A percentile compares a stretch with the other conserved stretches of the same genome.
Conservation (phyloP, 805 yeast species). For the Dipodascus geniculatus region DNA sequence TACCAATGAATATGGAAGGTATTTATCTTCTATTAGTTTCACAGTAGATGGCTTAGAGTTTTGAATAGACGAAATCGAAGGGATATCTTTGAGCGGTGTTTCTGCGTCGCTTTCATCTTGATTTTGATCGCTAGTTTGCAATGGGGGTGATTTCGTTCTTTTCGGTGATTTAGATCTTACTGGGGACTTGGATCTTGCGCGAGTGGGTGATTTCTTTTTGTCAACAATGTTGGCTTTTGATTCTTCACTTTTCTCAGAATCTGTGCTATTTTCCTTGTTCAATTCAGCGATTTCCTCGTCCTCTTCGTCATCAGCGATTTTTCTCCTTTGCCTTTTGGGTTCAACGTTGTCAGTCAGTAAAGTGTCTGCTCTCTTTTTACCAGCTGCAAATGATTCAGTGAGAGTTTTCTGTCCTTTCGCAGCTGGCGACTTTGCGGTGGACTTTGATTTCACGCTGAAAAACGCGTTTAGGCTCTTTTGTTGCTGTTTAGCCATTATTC, state of each 20-base stretch:
- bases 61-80: not conserved
- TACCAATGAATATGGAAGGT: conserved; percentile 31
- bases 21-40: not conserved
- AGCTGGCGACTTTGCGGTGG: not conserved
- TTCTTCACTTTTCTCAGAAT: not conserved
- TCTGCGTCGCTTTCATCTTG: not conserved
- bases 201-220: not conserved
- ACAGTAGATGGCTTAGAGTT: not conserved
- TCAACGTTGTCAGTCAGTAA: not conserved
- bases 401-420: not conserved
- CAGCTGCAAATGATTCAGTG: not conserved
- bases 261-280: not conserved
- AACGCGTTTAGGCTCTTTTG: not conserved
- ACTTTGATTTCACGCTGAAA: not conserved
- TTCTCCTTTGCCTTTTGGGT: not conserved
- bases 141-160: not conserved
- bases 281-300: not conserved
- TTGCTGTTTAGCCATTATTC: not conserved
- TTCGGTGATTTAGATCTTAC: not conserved
- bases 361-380: not conserved
- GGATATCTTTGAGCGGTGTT: not conserved
- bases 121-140: not conserved
- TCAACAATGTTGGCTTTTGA: not conserved
- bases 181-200: not conserved
- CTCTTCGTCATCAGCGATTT: not conserved